Evolutionary conservation across 371 early-diverging fungal genomes (phyloP).

Genomic region (Mucor saturninus): DNA sequence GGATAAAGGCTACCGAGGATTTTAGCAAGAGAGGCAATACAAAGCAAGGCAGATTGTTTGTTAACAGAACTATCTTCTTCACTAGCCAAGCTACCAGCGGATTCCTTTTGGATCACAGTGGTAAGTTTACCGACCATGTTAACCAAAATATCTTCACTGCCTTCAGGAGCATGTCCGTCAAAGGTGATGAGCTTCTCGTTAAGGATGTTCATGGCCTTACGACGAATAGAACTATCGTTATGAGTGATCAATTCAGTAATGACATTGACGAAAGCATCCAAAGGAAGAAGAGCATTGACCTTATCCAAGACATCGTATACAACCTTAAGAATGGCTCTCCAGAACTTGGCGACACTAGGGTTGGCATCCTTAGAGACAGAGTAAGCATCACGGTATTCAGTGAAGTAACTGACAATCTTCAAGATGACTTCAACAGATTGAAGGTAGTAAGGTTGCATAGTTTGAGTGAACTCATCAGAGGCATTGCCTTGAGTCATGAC

Average conservation of each 20-base stretch:
- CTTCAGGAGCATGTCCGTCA: constrained; percentile 48
- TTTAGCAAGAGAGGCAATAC: constrained; percentile 77
- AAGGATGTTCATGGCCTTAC: constrained; percentile 82
- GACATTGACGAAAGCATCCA: constrained; percentile 75
- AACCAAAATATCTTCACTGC: constrained; percentile 49
- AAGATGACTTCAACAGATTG: constrained; percentile 53
- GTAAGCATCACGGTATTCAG: constrained; percentile 45
- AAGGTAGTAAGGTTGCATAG: constrained; percentile 60
- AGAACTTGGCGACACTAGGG: constrained; percentile 57
- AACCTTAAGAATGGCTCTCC: constrained; percentile 64
- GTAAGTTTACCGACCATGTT: constrained; percentile 54
- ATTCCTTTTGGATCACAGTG: constrained; percentile 49
- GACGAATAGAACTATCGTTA: constrained; percentile 69
- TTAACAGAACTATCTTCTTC: constrained; percentile 65
- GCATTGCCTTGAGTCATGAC: constrained; percentile 47
- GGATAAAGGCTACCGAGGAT: constrained; percentile 68
- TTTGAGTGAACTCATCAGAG: constrained; percentile 37
- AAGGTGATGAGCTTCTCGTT: constrained; percentile 67
- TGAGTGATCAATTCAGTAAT: constrained; percentile 71
- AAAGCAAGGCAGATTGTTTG: constrained; percentile 81
- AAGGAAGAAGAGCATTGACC: constrained; percentile 76
- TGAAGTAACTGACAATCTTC: constrained; percentile 62
- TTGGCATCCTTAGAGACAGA: constrained; percentile 40
- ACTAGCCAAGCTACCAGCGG: constrained; percentile 24
- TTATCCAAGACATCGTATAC: constrained; percentile 77